phyloP scores from a whole-genome alignment of 495 filamentous ascomycete genomes.

The Annulohypoxylon stygium region DNA sequence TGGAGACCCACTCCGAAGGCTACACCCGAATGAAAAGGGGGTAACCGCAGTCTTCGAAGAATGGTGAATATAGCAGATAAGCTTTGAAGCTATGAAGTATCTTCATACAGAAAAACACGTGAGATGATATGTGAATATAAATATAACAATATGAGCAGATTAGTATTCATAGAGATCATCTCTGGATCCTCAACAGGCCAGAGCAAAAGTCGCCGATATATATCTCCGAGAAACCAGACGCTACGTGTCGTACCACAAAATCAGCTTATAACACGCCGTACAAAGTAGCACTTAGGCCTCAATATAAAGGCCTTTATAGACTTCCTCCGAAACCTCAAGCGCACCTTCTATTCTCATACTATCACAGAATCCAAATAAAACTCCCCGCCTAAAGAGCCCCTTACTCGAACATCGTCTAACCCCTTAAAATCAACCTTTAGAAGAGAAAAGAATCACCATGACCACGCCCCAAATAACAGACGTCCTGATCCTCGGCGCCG shows the following conservation, averaged over 20 bases:
- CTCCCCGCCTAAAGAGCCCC: background rate
- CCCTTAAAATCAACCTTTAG: background rate
- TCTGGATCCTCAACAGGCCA: background rate
- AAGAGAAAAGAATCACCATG: background rate
- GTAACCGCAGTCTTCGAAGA: background rate
- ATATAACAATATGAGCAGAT: background rate
- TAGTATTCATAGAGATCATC: too few species aligned
- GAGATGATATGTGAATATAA: background rate
- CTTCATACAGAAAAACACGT: background rate
- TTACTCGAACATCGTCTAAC: background rate
- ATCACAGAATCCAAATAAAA: background rate
- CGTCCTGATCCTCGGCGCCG: constrained; percentile 68
- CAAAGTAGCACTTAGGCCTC: background rate
- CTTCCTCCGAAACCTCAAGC: background rate
- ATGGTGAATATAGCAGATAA: background rate
- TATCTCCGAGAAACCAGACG: constrained; percentile 7
- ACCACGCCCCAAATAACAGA: constrained; percentile 48
- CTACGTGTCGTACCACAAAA: background rate
- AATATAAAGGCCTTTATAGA: background rate
- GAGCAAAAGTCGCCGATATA: constrained; percentile 26
- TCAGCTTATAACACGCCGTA: background rate
- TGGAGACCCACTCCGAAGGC: constrained; percentile 6
- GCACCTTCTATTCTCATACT: background rate
- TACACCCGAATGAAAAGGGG: background rate
- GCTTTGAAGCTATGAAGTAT: too few species aligned